Conservation (phyloP, 2,329 filamentous ascomycete genomes). For the Zymoseptoria pseudotritici region DNA sequence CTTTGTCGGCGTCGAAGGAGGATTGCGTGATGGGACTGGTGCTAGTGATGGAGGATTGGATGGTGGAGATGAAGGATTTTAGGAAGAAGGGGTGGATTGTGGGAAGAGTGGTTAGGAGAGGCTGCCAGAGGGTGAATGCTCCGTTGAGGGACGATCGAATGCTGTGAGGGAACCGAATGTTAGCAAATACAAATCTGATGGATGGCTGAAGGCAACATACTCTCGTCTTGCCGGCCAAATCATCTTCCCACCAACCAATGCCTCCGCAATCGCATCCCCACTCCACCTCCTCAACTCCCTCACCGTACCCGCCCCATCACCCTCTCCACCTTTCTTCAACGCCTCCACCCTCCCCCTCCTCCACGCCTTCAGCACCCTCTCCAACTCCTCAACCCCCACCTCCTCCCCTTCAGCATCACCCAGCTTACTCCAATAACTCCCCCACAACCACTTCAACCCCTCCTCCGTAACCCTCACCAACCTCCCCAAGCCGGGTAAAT, state of each 20-base stretch:
- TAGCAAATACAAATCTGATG: constrained; percentile 5
- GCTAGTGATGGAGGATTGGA: constrained; percentile 32
- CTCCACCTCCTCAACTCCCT: constrained; percentile 17
- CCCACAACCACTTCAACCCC: constrained; percentile 79
- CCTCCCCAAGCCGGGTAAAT: constrained; percentile 67
- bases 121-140: constrained; percentile 40
- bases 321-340: constrained; percentile 20
- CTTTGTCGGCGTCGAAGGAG: constrained; percentile 22
- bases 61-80: constrained; percentile 31
- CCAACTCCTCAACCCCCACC: constrained; percentile 25
- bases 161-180: constrained; percentile 12
- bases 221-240: constrained; percentile 31
- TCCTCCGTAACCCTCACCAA: constrained; percentile 62
- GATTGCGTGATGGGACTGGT: constrained; percentile 22
- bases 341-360: constrained; percentile 20
- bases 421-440: constrained; percentile 75
- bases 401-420: too few species aligned
- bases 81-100: constrained; percentile 31
- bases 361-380: constrained; percentile 17
- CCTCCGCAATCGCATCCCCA: constrained; percentile 25
- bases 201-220: too few species aligned
- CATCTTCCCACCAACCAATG: constrained; percentile 31
- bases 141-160: constrained; percentile 33
- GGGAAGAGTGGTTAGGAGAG: constrained; percentile 32
- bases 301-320: constrained; percentile 16